Evolutionary conservation across 2,329 filamentous ascomycete species (phyloP).

Genomic region (Cercospora sp.): DNA sequence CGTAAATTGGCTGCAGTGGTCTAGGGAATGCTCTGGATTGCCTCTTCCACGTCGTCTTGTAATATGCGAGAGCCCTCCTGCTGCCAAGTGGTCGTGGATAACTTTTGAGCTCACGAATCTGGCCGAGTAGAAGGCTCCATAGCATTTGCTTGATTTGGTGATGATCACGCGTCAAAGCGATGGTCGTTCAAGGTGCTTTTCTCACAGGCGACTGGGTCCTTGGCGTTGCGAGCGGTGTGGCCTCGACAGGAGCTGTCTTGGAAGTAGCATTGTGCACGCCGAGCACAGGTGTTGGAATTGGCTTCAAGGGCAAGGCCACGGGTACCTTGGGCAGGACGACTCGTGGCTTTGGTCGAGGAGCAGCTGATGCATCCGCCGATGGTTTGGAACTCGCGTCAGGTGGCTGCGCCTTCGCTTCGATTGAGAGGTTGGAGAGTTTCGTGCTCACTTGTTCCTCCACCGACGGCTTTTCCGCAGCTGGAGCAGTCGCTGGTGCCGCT

Average conservation of each 20-base stretch:
- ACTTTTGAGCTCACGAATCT: neutral
- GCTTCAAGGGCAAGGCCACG: slow-evolving; percentile 15
- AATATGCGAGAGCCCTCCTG: neutral
- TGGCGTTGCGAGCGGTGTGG: slow-evolving; percentile 14
- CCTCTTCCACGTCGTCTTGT: neutral
- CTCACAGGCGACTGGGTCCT: neutral
- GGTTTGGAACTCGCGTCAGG: neutral
- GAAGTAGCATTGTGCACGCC: slow-evolving; percentile 22
- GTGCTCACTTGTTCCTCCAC: neutral
- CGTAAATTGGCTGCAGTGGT: neutral
- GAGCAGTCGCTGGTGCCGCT: slow-evolving; percentile 4
- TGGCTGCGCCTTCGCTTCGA: neutral
- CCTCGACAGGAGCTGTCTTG: slow-evolving; percentile 16
- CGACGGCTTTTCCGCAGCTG: neutral
- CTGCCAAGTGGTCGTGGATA: neutral
- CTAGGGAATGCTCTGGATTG: neutral
- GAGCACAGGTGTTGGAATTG: slow-evolving; percentile 25
- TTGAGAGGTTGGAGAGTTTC: neutral
- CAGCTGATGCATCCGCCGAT: neutral
- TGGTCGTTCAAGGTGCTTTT: neutral
- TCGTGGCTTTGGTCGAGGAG: slow-evolving; percentile 5
- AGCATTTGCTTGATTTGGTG: neutral
- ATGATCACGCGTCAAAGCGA: neutral
- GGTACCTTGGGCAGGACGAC: slow-evolving; percentile 10
- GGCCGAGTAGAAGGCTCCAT: neutral